Evolutionary conservation across 192 early-diverging fungal genomes (phyloP), one percentile per base, ranked within the genome.

Genomic region (Entomortierella lignicola): DNA sequence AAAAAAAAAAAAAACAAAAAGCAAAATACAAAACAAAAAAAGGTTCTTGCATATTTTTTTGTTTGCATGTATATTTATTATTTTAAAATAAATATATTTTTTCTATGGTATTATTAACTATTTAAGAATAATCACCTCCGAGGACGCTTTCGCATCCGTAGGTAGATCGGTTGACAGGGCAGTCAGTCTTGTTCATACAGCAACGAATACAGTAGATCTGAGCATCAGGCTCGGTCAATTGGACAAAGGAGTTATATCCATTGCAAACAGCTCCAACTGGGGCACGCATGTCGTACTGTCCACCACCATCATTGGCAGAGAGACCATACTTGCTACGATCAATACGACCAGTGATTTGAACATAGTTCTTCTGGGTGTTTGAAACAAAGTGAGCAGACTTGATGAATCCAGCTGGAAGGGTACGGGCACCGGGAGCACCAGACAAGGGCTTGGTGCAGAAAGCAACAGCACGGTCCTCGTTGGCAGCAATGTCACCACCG

Each of bases 261-360:
- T 66, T 53, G 63, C 85, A 87, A 6, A 39, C 59, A 21, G 85
- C 54, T 34, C 79, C 73, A 0, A 53, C 48, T 32, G 87, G 87
- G 13, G 87, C 82, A 11, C 60, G 41, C 8, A 68, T 51, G 75
- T 88, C 87, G 27, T 81, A 83, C 62, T 88, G 87, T 61, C 87
- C 87, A 34, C 87, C 87, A 12, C 77, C 84, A 44, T 88, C 87
- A 21, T 54, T 71, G 26, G 63, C 6, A 13, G 63, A 61, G 27
- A 86, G 60, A 21, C 71, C 74, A 13, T 72, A 84, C 47, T 71
- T 80, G 15, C 60, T 29, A 20, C 63, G 61, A 58, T 88, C 71
- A 12, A 88, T 84, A 25, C 63, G 72, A 23, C 87, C 87, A 20
- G 87, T 88, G 26, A 86, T 50, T 59, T 88, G 87, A 23, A 88